phyloP scores from a whole-genome alignment of 2,329 filamentous ascomycete species.

The Dothideomycetes sp. region DNA sequence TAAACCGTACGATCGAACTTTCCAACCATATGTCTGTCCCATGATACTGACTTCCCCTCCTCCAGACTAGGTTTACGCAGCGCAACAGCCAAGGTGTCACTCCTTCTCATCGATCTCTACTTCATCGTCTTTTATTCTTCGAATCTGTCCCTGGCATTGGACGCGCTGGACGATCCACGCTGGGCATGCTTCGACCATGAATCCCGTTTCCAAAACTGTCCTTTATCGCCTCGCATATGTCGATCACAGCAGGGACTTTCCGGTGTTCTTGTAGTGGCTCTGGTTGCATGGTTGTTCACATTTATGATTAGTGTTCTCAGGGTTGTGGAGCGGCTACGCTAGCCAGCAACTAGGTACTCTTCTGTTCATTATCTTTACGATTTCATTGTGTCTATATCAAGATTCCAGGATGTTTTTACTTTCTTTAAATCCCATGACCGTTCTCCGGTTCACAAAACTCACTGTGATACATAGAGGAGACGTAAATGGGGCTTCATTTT shows the following conservation, averaged over 20 bases:
- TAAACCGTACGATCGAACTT: constrained; percentile 49
- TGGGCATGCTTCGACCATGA: constrained; percentile 38
- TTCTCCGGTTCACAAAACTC: no score
- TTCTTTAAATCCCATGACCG: no score
- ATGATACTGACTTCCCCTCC: constrained; percentile 14
- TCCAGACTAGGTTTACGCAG: constrained; percentile 64
- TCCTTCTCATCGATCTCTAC: constrained; percentile 85
- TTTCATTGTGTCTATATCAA: no score
- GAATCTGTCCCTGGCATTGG: constrained; percentile 83
- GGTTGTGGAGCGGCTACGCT: constrained; percentile 28
- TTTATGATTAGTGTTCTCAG: constrained; percentile 63
- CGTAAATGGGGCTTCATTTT: no score
- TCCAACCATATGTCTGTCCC: neutral
- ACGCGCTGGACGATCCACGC: constrained; percentile 58
- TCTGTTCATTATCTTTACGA: no score
- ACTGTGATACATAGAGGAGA: no score
- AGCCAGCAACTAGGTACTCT: no score
- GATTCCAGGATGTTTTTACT: no score
- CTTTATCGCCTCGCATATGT: constrained; percentile 42
- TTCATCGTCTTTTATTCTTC: constrained; percentile 97
- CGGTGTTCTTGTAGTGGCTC: constrained; percentile 67
- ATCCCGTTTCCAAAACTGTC: constrained; percentile 25
- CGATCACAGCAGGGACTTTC: constrained; percentile 61
- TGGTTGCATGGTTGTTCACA: constrained; percentile 83
- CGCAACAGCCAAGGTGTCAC: constrained; percentile 73